A percentile compares a stretch with the other conserved stretches of the same genome.
phyloP scores from a whole-genome alignment of 2,329 filamentous ascomycete species.

The Sporothrix curviconia region DNA sequence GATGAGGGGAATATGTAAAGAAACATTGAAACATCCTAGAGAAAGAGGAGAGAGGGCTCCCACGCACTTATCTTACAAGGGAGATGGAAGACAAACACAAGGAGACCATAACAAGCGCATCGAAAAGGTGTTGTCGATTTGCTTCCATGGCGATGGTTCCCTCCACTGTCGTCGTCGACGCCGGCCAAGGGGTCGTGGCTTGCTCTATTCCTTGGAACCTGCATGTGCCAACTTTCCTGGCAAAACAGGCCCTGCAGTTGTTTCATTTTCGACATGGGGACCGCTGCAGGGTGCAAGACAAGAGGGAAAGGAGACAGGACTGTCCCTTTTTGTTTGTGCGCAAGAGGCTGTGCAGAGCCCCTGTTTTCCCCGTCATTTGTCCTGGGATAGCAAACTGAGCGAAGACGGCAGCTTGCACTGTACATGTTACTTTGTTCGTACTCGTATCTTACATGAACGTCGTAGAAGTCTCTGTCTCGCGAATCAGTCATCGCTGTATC shows the following conservation, averaged over 20 bases:
- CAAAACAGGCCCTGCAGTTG: not conserved
- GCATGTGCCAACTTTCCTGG: not conserved
- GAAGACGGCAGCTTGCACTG: no score
- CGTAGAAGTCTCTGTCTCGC: no score
- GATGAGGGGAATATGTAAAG: not conserved
- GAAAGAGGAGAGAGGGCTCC: not conserved
- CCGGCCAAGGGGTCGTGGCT: not conserved
- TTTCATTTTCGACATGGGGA: not conserved
- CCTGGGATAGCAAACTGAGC: no score
- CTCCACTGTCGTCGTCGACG: no score
- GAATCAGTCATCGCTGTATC: no score
- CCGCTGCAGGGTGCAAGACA: not conserved
- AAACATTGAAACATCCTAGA: no score
- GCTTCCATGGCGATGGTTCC: no score
- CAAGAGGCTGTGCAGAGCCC: constrained; percentile 10
- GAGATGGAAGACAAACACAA: not conserved
- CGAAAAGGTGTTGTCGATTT: no score
- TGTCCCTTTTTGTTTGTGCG: not conserved
- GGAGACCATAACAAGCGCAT: constrained; percentile 1
- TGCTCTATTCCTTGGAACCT: not conserved
- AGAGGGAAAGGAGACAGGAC: not conserved
- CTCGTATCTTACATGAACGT: no score
- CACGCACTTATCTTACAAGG: no score
- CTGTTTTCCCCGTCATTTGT: no score
- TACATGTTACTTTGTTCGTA: no score